Evolutionary conservation across 305 asterid genomes (phyloP).

Genomic region (Fraxinus angustifolia): DNA sequence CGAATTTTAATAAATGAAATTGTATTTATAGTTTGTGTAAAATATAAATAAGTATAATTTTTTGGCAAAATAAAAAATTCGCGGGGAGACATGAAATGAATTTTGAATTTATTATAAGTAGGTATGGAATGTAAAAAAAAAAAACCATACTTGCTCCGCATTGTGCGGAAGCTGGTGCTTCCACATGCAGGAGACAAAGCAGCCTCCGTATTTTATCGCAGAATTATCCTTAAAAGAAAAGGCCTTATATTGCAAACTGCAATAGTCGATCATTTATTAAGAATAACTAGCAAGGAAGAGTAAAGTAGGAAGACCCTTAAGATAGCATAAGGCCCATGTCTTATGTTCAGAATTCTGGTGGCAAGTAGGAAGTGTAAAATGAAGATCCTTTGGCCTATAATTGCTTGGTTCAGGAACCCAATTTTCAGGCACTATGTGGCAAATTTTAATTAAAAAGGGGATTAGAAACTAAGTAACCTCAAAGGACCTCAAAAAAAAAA

Average conservation of each 20-base stretch:
- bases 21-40: no score
- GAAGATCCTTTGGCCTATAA: not conserved
- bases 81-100: no score
- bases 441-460: not conserved
- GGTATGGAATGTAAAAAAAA: no score
- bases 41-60: no score
- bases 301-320: not conserved
- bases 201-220: not conserved
- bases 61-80: no score
- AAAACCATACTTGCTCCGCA: no score
- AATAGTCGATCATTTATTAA: not conserved
- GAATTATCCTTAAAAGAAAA: not conserved
- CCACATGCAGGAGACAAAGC: no score
- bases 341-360: not conserved
- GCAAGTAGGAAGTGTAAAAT: not conserved
- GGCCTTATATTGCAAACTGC: not conserved
- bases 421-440: not conserved
- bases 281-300: not conserved
- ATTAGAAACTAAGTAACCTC: not conserved
- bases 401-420: not conserved
- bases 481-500: not conserved
- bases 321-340: not conserved
- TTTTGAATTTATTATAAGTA: no score
- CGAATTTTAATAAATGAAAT: no score
- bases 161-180: no score